These are phyloP conservation scores for Plasmodium vinckei DNA, from an alignment of 169 alveolate genomes.

Conservation along the genomic window DNA sequence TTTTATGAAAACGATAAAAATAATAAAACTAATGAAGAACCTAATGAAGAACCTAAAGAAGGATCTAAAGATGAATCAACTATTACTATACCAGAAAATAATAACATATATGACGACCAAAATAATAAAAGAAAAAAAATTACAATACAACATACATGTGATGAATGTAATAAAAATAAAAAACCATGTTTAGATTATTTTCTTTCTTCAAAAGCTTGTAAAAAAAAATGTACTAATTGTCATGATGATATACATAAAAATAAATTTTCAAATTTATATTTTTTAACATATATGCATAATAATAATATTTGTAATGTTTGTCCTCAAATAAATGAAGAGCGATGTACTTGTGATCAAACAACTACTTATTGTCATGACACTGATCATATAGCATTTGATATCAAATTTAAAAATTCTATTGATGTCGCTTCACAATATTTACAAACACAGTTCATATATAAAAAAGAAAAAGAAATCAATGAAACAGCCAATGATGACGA, in stretches of 20 bases:
- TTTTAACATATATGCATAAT: constrained; percentile 23
- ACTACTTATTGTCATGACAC: constrained; percentile 36
- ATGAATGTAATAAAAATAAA: constrained; percentile 12
- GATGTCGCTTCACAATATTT: neutral
- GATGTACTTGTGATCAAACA: constrained; percentile 11
- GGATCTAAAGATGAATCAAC: neutral
- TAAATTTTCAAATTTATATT: constrained; percentile 19
- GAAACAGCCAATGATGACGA: too few relatives aligned
- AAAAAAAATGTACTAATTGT: constrained; percentile 11
- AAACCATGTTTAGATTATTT: constrained; percentile 33
- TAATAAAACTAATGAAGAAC: neutral
- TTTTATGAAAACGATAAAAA: neutral
- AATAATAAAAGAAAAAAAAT: neutral
- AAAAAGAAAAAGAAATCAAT: too few relatives aligned
- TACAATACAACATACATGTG: neutral
- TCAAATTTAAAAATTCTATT: constrained; percentile 11
- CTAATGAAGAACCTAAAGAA: neutral
- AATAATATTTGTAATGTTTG: constrained; percentile 37
- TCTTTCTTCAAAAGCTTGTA: neutral
- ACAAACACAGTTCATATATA: constrained; percentile 5
- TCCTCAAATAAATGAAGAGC: constrained; percentile 15
- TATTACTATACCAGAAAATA: neutral
- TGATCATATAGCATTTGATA: constrained; percentile 38
- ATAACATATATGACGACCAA: neutral
- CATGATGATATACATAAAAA: constrained; percentile 51